Percentiles rank a stretch among this genome's conserved stretches.
Conservation (phyloP, 192 early-diverging fungal species). For the Phycomyces blakesleeanus region DNA sequence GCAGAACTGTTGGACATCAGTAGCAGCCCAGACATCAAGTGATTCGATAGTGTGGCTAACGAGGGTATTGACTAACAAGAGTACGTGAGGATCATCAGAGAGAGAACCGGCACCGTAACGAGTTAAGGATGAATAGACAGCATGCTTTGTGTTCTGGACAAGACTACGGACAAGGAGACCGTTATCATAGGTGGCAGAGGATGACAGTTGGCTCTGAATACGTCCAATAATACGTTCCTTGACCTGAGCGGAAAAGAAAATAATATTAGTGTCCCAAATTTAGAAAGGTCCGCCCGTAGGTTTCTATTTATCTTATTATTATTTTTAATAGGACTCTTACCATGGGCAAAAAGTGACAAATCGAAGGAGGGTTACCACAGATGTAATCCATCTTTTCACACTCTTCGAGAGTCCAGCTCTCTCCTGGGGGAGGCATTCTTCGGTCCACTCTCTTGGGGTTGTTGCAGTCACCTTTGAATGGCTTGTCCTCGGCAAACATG, state of each 20-base stretch:
- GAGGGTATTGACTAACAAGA: constrained; percentile 16
- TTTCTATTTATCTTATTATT: too few species aligned
- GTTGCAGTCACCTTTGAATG: constrained; percentile 59
- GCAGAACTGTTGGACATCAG: constrained; percentile 28
- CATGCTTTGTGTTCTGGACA: constrained; percentile 11
- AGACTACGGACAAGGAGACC: constrained; percentile 23
- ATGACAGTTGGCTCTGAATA: constrained; percentile 22
- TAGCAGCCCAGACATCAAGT: constrained; percentile 21
- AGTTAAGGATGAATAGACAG: constrained; percentile 15
- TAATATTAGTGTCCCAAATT: too few species aligned
- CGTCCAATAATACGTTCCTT: constrained; percentile 27
- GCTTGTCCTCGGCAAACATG: constrained; percentile 45
- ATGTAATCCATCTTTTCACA: constrained; percentile 52
- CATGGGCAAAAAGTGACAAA: constrained; percentile 52
- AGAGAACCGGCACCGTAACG: constrained; percentile 26
- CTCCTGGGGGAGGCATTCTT: constrained; percentile 44
- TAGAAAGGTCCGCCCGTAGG: too few species aligned
- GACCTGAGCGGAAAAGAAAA: constrained; percentile 2
- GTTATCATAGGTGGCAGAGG: constrained; percentile 19
- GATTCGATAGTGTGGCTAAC: constrained; percentile 14
- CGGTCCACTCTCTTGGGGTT: constrained; percentile 38
- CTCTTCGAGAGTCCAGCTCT: constrained; percentile 47
- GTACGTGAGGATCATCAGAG: constrained; percentile 19
- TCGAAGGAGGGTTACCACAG: constrained; percentile 57
- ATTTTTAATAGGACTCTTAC: constrained; percentile 17